Evolutionary conservation across 495 filamentous ascomycete species (phyloP), one percentile per base, ranked within the genome.

Genomic region (Wilcoxina mikolae): DNA sequence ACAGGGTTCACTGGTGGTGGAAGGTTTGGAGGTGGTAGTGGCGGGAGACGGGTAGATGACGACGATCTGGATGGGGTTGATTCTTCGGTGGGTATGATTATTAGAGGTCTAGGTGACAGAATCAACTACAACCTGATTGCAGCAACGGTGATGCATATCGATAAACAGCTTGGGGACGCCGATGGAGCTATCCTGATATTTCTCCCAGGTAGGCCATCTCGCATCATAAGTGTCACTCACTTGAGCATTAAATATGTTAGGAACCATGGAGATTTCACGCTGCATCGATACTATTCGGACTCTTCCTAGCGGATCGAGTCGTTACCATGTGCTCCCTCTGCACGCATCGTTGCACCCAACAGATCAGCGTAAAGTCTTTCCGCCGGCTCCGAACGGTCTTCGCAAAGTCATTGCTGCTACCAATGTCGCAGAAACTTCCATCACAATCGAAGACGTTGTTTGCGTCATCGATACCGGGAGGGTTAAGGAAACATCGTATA

Each of bases 391-490:
- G 0, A 67, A 67, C 20, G 88, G 87, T 1, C 87, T 83, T 68
- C 74, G 91, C 22, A 98, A 98, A 69, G 80, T 98, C 35, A 82
- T 98, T 22, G 84, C 85, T 10, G 84, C 91, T 0, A 98, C 91
- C 15, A 98, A 98, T 59, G 90, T 98, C 15, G 91, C 91, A 2
- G 91, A 98, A 66, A 98, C 91, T 0, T 96, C 91, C 9, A 96
- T 98, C 63, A 98, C 91, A 0, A 98, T 98, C 49, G 85, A 91
- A 54, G 91, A 98, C 61, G 83, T 96, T 29, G 89, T 96, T 11
- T 91, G 88, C 22, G 93, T 98, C 47, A 93, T 98, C 50, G 91
- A 98, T 64, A 88, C 83, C 4, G 91, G 91, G 17, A 79, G 85
- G 27, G 90, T 98, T 20, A 96, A 96, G 67, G 91, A 98, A 69